Evolutionary conservation across 2,329 filamentous ascomycete genomes (phyloP).

Genomic region (Didymella pomorum): DNA sequence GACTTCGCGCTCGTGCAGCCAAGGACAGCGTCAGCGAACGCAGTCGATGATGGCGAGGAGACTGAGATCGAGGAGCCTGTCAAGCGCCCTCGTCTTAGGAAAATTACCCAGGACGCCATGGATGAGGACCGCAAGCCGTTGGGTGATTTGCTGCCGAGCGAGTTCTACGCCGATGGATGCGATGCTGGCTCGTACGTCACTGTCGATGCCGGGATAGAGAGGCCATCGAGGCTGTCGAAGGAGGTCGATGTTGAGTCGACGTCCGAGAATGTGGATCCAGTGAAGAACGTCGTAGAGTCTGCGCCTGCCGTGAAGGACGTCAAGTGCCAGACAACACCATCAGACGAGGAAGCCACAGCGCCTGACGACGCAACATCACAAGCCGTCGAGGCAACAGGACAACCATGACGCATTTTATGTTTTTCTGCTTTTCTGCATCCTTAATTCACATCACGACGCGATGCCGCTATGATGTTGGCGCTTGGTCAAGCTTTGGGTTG

Average conservation of each 20-base stretch:
- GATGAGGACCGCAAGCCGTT: slow-evolving; percentile 52
- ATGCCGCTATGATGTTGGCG: slow-evolving; percentile 11
- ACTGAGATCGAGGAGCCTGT: slow-evolving; percentile 29
- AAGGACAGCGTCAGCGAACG: slow-evolving; percentile 18
- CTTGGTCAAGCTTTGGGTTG: background rate
- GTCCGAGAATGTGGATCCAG: slow-evolving; percentile 9
- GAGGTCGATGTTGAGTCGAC: slow-evolving; percentile 26
- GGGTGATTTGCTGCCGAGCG: slow-evolving; percentile 44
- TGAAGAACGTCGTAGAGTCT: slow-evolving; percentile 2
- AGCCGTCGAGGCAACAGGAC: background rate
- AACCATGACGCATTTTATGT: background rate
- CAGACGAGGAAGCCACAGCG: background rate
- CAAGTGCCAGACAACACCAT: background rate
- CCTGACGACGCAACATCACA: background rate
- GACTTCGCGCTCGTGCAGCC: slow-evolving; percentile 46
- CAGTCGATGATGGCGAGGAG: slow-evolving; percentile 25
- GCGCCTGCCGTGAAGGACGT: background rate
- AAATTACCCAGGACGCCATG: slow-evolving; percentile 49
- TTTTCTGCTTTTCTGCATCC: slow-evolving; percentile 9
- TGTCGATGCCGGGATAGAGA: slow-evolving; percentile 48
- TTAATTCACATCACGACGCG: slow-evolving; percentile 10
- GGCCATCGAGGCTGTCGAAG: slow-evolving; percentile 46
- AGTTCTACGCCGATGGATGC: slow-evolving; percentile 52
- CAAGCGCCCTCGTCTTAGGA: slow-evolving; percentile 41
- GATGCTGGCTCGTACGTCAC: slow-evolving; percentile 47